Conservation (phyloP, 139 green algal species). For the Desmodesmus armatus region DNA sequence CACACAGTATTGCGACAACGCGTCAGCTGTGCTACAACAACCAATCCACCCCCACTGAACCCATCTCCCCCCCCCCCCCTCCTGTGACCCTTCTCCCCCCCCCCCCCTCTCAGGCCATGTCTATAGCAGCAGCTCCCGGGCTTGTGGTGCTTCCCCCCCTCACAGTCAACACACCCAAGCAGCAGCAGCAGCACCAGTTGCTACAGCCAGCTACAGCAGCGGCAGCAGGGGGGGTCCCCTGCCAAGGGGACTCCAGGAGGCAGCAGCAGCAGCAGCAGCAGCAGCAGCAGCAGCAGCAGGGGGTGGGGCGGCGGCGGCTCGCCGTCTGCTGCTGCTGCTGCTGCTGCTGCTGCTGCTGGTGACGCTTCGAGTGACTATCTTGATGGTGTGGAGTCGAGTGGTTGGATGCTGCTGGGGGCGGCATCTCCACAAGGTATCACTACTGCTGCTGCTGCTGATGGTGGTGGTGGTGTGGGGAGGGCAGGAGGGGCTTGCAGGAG, state of each 20-base stretch:
- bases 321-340: not conserved
- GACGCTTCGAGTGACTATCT: not conserved
- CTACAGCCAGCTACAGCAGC: not conserved
- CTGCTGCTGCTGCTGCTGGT: not conserved
- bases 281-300: conserved; percentile 26
- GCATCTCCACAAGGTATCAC: conserved; percentile 1
- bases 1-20: no score
- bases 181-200: not conserved
- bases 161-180: no score
- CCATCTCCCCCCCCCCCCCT: not conserved
- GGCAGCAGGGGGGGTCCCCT: not conserved
- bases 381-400: conserved; percentile 15
- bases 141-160: no score
- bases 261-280: conserved; percentile 36
- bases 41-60: no score
- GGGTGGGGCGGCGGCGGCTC: not conserved
- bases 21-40: no score
- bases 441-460: conserved; percentile 29
- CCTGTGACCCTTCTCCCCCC: not conserved
- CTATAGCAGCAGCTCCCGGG: conserved; percentile 20
- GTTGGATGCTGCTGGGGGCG: conserved; percentile 27
- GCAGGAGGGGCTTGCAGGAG: not conserved
- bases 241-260: not conserved
- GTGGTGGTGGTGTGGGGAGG: not conserved
- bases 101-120: not conserved